A percentile compares a stretch with the other conserved stretches of the same genome.
phyloP scores from a whole-genome alignment of 164 flowering plant species.

The Macadamia integrifolia region DNA sequence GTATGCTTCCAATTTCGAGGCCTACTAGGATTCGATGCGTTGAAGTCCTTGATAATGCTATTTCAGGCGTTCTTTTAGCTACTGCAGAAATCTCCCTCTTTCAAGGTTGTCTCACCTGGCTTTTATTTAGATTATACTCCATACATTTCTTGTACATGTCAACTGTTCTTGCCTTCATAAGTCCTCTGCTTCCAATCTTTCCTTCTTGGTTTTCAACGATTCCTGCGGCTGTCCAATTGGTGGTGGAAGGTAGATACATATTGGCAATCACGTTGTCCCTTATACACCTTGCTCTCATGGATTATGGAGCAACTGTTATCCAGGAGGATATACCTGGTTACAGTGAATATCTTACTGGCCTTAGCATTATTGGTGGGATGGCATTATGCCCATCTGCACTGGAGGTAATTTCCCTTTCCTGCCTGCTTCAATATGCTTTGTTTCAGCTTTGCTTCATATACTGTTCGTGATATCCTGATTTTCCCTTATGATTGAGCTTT shows the following conservation, averaged over 20 bases:
- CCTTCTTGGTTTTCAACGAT: slow-evolving; percentile 78
- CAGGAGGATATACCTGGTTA: slow-evolving; percentile 84
- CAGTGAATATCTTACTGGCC: slow-evolving; percentile 81
- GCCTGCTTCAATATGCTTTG: not conserved
- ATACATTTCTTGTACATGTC: slow-evolving; percentile 90
- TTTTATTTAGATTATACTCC: slow-evolving; percentile 68
- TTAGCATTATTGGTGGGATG: slow-evolving; percentile 97
- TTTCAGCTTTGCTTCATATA: not conserved
- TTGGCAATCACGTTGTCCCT: slow-evolving; percentile 48
- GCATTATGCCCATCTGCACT: slow-evolving; percentile 85
- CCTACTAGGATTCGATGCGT: slow-evolving; percentile 58
- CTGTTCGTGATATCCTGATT: not conserved
- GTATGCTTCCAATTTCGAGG: slow-evolving; percentile 66
- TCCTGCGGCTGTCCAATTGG: slow-evolving; percentile 68
- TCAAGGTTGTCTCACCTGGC: slow-evolving; percentile 96
- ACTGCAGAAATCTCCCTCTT: slow-evolving; percentile 80
- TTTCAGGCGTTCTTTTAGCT: slow-evolving; percentile 82
- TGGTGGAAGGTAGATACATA: slow-evolving; percentile 65
- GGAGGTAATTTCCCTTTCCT: slow-evolving; percentile 50
- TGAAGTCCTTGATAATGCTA: slow-evolving; percentile 83
- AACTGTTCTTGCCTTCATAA: slow-evolving; percentile 71
- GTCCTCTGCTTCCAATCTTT: slow-evolving; percentile 74
- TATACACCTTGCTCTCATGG: slow-evolving; percentile 70
- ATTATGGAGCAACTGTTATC: slow-evolving; percentile 72
- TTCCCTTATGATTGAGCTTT: not conserved